phyloP scores from a whole-genome alignment of 192 early-diverging fungal genomes.

The Funneliformis mosseae region DNA sequence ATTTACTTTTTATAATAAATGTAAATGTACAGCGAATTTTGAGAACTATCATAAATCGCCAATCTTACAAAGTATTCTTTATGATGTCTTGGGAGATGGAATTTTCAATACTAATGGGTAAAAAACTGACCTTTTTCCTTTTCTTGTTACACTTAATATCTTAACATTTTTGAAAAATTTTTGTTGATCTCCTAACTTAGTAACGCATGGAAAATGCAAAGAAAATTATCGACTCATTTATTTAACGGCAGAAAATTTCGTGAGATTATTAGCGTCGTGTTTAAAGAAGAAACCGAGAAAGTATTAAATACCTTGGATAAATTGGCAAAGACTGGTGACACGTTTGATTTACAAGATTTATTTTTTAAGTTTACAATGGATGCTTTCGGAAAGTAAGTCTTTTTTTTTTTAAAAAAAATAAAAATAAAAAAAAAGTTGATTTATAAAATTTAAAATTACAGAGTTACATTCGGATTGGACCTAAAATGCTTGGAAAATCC shows the following conservation, averaged over 20 bases:
- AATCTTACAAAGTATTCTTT: slow-evolving; percentile 30
- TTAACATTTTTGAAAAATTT: too few relatives aligned
- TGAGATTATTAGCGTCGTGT: slow-evolving; percentile 5
- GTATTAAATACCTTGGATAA: slow-evolving; percentile 11
- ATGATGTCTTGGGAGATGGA: slow-evolving; percentile 43
- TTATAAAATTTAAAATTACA: neutral
- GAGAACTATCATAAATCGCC: slow-evolving; percentile 43
- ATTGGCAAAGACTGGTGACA: slow-evolving; percentile 33
- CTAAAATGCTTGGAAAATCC: slow-evolving; percentile 39
- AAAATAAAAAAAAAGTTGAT: neutral
- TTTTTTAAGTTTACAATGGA: slow-evolving; percentile 44
- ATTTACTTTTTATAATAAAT: neutral
- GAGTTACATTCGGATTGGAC: slow-evolving; percentile 42
- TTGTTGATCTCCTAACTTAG: too few relatives aligned
- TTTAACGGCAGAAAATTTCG: slow-evolving; percentile 22
- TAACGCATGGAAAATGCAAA: slow-evolving; percentile 28
- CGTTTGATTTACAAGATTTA: slow-evolving; percentile 47
- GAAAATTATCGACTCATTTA: slow-evolving; percentile 15
- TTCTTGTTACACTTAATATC: neutral
- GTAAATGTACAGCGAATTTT: slow-evolving; percentile 30
- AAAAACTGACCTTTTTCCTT: neutral
- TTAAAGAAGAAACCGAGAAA: neutral
- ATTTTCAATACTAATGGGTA: slow-evolving; percentile 44
- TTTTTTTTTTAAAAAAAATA: neutral
- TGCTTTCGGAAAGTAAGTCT: slow-evolving; percentile 42